phyloP scores from a whole-genome alignment of 352 stramenopile genomes.

The Phytopythium boreale region DNA sequence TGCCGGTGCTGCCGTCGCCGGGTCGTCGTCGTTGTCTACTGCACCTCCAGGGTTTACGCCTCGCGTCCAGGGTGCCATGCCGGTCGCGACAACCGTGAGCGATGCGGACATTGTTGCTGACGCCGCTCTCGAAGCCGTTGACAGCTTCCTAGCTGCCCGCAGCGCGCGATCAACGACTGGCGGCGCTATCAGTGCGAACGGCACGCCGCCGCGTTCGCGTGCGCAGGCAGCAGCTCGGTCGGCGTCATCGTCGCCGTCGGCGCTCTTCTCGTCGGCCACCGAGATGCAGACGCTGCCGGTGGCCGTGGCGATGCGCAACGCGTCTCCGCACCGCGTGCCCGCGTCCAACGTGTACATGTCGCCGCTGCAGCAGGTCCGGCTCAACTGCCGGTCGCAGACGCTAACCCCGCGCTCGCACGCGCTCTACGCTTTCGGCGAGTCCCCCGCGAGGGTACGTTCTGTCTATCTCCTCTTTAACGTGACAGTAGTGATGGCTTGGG shows the following conservation, averaged over 20 bases:
- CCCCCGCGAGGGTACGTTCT: conserved; percentile 65
- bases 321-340: conserved; percentile 76
- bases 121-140: conserved; percentile 62
- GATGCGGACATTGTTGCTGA: conserved; percentile 81
- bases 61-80: conserved; percentile 25
- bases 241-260: conserved; percentile 33
- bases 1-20: conserved; percentile 40
- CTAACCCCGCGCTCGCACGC: conserved; percentile 78
- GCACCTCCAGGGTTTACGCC: conserved; percentile 40
- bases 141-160: conserved; percentile 32
- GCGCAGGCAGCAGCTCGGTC: neutral
- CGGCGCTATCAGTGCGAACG: neutral
- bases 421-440: conserved; percentile 87
- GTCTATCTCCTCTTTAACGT: neutral
- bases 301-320: conserved; percentile 61
- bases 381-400: conserved; percentile 56
- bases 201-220: conserved; percentile 39
- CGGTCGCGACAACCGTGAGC: conserved; percentile 50
- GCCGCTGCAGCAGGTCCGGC: conserved; percentile 68
- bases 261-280: conserved; percentile 40
- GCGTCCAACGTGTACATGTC: conserved; percentile 87
- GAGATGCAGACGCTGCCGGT: conserved; percentile 74
- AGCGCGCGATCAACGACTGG: neutral
- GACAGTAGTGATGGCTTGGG: neutral
- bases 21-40: conserved; percentile 11